Base-by-base conservation (phyloP, 495 filamentous ascomycete genomes). In the Collariella sp. region DNA sequence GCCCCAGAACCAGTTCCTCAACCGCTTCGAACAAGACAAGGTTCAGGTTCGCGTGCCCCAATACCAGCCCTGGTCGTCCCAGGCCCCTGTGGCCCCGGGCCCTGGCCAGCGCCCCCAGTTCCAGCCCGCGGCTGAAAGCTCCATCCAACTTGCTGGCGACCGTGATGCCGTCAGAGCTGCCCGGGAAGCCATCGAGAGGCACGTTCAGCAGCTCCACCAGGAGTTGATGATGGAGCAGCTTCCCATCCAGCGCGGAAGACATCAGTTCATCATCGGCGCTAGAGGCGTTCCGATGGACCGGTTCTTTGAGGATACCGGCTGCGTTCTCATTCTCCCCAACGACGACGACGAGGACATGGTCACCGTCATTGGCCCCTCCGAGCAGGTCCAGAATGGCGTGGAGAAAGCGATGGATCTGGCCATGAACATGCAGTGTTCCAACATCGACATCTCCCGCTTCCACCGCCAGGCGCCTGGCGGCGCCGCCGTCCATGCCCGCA, bases 261-360 rank as follows among this genome's bases (percentile, higher is more conserved):
- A 95, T 67, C 89, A 89, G 64, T 95, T 96, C 71, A 88, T 99
- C 61, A 81, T 95, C 56, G 89, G 88, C 35, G 83, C 93, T 35
- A 74, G 81, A 49, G 88, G 86, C 29, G 79, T 83, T 54, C 83
- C 87, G 3, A 70, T 89, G 40, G 83, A 96, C 46, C 79, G 95
- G 41, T 91, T 99, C 73, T 81, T 95, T 54, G 80, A 82, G 15
- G 82, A 95, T 57, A 96, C 91, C 43, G 93, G 91, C 46, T 99
- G 94, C 70, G 78, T 86, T 38, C 81, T 97, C 42, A 80, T 96
- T 41, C 61, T 96, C 20, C 91, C 94, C 26, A 81, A 76, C 26
- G 72, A 76, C 36, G 79, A 77, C 13, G 86, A 87, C 36, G 88
- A 91, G 40, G 88, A 95, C 56, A 83, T 79, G 50, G 77, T 95